Base-by-base conservation (phyloP, 176 grass and related monocot genomes). In the Luzula sylvatica region DNA sequence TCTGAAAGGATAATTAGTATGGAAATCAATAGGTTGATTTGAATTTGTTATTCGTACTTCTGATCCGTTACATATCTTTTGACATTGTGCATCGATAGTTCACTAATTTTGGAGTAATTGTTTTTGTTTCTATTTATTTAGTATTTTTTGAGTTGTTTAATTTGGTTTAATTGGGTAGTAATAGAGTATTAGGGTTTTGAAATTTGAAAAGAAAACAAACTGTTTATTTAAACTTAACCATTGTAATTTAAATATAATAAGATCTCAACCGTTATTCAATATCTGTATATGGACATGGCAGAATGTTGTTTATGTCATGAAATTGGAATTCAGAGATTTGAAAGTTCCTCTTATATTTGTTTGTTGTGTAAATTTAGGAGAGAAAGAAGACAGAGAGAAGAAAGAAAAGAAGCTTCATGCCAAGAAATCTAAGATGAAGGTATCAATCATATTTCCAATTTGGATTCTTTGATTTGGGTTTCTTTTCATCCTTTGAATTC, bases 401-500 rank as follows among this genome's bases (percentile, higher is more conserved):
- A 77, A 43, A 40, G 47, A 15, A 23, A 83, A 72, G 66, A 95
- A 95, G 66, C 76, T 94, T 48, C 88, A 87, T 28, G 88, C 79
- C 38, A 87, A 66, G 51, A 84, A 81, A 51, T 68, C 76, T 55
- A 87, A 83, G 76, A 87, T 87, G 88, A 95, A 95, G 83, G 83
- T 87, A 60, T 8, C 16, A 45, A 44, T 45, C 11, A 18, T 4
- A 8, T 63, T 23, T 61, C 35, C 39, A 19, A 7, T 17, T 43
- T 35, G 15, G 45, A 7, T 35, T 1, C 5, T 35, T 35, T n/a
- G n/a, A n/a, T n/a, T n/a, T n/a, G n/a, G n/a, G n/a, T n/a, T n/a
- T n/a, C n/a, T n/a, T n/a, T n/a, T n/a, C n/a, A n/a, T n/a, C 5
- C 23, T 13, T 35, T 4, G 9, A 7, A 48, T 42, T 30, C 19